Base-by-base conservation (phyloP, 768 basidiomycete species). In the Pleurotus tuoliensis region DNA sequence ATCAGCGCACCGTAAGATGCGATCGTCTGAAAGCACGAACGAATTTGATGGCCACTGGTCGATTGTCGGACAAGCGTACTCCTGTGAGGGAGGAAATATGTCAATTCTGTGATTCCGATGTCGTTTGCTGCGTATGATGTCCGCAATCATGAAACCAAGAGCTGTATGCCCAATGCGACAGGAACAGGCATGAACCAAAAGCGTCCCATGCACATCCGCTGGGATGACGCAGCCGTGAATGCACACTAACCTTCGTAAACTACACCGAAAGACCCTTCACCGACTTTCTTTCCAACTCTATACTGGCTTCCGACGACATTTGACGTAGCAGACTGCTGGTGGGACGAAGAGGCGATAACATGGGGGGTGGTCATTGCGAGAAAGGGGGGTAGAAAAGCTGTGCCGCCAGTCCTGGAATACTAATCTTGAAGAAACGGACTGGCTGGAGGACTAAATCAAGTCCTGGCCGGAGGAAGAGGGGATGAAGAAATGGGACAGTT, bases 241-340 rank as follows among this genome's bases (percentile, higher is more conserved):
- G 49, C 13, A 54, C 24, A 74, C 78, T 50, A 67, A 94, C 97
- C 88, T 82, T 98, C 88, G 73, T 97, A 93, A 60, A 98, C 89
- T 62, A 98, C 96, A 66, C 96, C 96, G 69, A 99, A 99, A n/a
- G 89, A 92, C 50, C 96, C 96, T 75, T 99, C 96, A 47, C 96
- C 96, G 70, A 98, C 96, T 85, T 98, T 98, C 82, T 96, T 94
- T 50, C 96, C 96, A 51, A 98, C 94, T 61, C 90, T 82, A 68
- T 84, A 92, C 69, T 90, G 84, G 65, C 78, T 84, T 43, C 90
- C 90, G 57, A 92, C 87, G 69, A 92, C 83, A 71, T 85, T 88
- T 40, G 80, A 79, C 25, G 82, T 77, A 47, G 83, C 74, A 47
- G 84, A 79, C 66, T 84, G 82, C 51, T 82, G 84, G 71, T 88